Base-by-base conservation (phyloP, 257 asterid genomes). In the Coffea canephora region DNA sequence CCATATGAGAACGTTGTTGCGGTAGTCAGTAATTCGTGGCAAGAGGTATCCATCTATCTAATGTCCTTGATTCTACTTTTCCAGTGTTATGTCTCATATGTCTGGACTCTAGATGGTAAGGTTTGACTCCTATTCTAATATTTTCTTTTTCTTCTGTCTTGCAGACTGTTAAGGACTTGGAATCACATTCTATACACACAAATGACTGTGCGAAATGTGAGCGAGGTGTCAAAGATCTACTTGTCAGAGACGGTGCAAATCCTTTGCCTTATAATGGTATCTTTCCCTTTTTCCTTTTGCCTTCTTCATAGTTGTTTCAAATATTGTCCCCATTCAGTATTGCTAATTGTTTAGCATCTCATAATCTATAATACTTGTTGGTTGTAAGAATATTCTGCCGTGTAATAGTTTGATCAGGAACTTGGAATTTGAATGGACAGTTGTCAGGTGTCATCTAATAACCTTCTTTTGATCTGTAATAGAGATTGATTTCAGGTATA, bases 161-260 rank as follows among this genome's bases (percentile, higher is more conserved):
- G 81, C 89, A 96, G 99, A 81, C 90, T 89, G 93, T 94, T 82
- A 87, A 87, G 83, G 90, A 90, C 85, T 77, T 96, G 86, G 94
- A 91, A 77, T 83, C 89, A 61, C 87, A 86, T 76, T 83, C 97
- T 69, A 81, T 77, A 65, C 73, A 75, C 83, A 65, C 86, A 52
- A 86, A 82, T 82, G 94, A 89, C 27, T 74, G 46, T 64, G 80
- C 84, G 78, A 87, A 85, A 72, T 83, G 74, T 77, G 93, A 87
- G 79, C 86, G 64, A 68, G 88, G 83, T 79, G 83, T 70, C 68
- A 89, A 84, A 69, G 52, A 85, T 85, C 94, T 79, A 61, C 62
- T 76, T 68, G 80, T 76, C 65, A 82, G 77, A 84, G 90, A 84
- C 5, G 85, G 91, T 91, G 86, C 87, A 59, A 84, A 83, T 69